Base-by-base conservation (phyloP, 805 yeast genomes). In the Pichia paraexigua region DNA sequence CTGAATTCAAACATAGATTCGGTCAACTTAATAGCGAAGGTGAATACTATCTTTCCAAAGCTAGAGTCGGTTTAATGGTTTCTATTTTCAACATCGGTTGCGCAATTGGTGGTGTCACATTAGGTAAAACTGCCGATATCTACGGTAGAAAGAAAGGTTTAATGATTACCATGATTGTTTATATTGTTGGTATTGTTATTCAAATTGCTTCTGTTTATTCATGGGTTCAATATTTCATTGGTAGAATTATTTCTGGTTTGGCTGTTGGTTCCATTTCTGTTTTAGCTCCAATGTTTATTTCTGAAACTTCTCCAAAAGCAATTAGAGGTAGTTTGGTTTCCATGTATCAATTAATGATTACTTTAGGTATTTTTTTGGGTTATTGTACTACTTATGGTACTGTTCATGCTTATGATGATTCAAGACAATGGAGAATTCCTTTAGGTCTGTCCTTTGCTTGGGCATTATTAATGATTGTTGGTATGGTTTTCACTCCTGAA, bases 1-100 rank as follows among this genome's bases (percentile, higher is more conserved):
- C 71, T n/a, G 80, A 80, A 55, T 83, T 77, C 66, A 62, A 68
- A 48, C 51, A 57, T 20, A 70, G 82, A 59, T 82, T 82, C 57
- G 88, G 86, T 62, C 67, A 71, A 54, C 22, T 55, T 3, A 56
- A 69, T 52, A 47, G 63, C 7, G 61, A 62, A n/a, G 84, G 83
- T 52, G 66, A 60, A 2, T 41, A 56, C 58, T 68, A 68, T 54
- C 65, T 80, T 42, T 74, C 84, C 11, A 72, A 77, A 58, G 78
- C 74, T 22, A 70, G 85, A 68, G 68, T 73, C 17, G 86, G 86
- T 57, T 64, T 85, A 49, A 76, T 85, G 54, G 85, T 86, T 41
- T 82, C 87, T 24, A 80, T 84, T 50, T 83, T 83, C 72, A 82
- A 82, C 65, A 68, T 81, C 58, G 87, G 87, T 51, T 82, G 88